Base-by-base conservation (phyloP, 176 grass and related monocot species). In the Pontederia paniculata region DNA sequence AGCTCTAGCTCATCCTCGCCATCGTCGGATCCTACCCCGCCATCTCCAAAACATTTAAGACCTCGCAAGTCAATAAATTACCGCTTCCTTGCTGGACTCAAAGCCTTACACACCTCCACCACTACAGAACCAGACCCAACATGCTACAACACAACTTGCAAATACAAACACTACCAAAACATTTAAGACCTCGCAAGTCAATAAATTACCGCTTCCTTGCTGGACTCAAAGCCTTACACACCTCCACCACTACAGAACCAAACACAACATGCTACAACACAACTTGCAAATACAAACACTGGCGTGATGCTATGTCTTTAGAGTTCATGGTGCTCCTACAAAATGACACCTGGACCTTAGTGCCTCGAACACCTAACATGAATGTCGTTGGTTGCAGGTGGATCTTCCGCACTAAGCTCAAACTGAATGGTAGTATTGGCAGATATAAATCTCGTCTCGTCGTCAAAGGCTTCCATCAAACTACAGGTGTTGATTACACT, bases 331-430 rank as follows among this genome's bases (percentile, higher is more conserved):
- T 12, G 15, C 12, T 9, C 41, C 41, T 49, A 5, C 48, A 2
- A 1, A 66, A 66, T 9, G 23, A 66, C 3, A 66, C 62, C 0
- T 66, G 62, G 62, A 10, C 16, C 4, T 11, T 66, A 1, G 62
- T 66, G 4, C 28, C 44, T 1, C 5, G 11, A 4, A 4, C 15
- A 1, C 1, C 1, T 1, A 8, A 10, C 17, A 17, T 19, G 1
- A 47, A 66, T 50, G 15, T 66, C 8, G 11, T 66, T 7, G 62
- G 44, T 52, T 66, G 41, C 8, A 66, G 48, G 44, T 48, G 31
- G 23, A n/a, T 58, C 11, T 70, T 45, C 13, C 2, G 23, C 9
- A 16, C 58, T 4, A 57, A 70, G 51, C 14, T 12, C 0, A 0
- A 11, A 5, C 28, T 8, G 1, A 50, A 58, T 23, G 66, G 66